Base-by-base conservation (phyloP, 2,329 filamentous ascomycete species). In the Capronia americana region DNA sequence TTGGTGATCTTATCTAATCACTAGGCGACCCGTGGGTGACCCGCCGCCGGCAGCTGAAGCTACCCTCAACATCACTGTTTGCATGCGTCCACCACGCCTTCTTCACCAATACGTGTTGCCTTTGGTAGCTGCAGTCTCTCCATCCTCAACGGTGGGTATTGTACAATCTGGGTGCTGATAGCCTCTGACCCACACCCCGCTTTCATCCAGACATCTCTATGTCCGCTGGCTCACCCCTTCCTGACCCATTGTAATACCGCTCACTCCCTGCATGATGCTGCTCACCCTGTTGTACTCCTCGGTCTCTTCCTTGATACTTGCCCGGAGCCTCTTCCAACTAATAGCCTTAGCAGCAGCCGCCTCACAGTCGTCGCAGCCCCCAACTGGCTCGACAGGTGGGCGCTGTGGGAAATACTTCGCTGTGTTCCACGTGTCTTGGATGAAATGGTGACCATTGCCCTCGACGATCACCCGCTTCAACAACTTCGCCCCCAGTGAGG, bases 1-100 rank as follows among this genome's bases (percentile, higher is more conserved):
- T 23, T 12, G 3, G 53, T 30, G 53, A 55, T 55, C 53, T 55
- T 55, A 55, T 55, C 53, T 55, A 55, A 55, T 55, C 53, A n/a
- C 53, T 55, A 5, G 53, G 53, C 48, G n/a, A 1, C 28, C 28
- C 3, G 5, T 14, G 7, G 14, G 41, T 20, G n/a, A 14, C 41
- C 28, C 28, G 3, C 28, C 28, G 5, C 2, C 5, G 1, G 30
- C 30, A 10, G 30, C 41, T 46, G 14, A 46, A 17, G 4, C 14
- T 17, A n/a, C n/a, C 6, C 41, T 46, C 41, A 3, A 17, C 20
- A 17, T 20, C 20, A n/a, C 44, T n/a, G 4, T 46, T 46, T 20
- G 17, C 14, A 14, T 46, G 14, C 44, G 20, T 2, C 17, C 17
- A 23, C 20, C 14, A 17, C 44, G 5, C 20, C 44, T 6, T 20